Conservation (phyloP, 148 eudicot genomes). For the Limonium bicolor region DNA sequence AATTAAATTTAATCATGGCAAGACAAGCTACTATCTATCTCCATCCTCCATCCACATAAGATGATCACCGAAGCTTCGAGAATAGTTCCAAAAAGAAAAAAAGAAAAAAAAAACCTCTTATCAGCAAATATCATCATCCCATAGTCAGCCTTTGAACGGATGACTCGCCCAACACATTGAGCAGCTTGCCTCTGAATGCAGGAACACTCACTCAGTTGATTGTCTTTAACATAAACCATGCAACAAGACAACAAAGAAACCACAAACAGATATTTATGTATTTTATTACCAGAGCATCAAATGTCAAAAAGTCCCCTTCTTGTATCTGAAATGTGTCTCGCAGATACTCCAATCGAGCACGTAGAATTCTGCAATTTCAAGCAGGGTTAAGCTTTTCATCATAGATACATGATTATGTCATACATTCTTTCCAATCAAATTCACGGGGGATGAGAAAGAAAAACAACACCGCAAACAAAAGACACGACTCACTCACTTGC, state of each 20-base stretch:
- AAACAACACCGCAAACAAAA: too few relatives aligned
- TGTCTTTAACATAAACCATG: neutral
- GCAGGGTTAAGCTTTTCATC: too few relatives aligned
- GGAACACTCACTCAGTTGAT: too few relatives aligned
- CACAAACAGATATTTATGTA: neutral
- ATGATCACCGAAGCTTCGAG: too few relatives aligned
- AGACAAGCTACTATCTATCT: too few relatives aligned
- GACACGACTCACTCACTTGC: too few relatives aligned
- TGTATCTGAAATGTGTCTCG: constrained; percentile 93
- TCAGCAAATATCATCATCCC: constrained; percentile 99
- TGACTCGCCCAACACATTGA: constrained; percentile 97
- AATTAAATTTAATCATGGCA: too few relatives aligned
- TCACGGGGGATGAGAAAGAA: too few relatives aligned
- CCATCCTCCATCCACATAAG: too few relatives aligned
- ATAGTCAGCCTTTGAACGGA: constrained; percentile 96
- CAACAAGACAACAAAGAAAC: neutral
- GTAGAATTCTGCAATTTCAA: constrained; percentile 71
- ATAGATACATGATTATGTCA: too few relatives aligned
- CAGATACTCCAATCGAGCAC: constrained; percentile 82
- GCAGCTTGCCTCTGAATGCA: constrained; percentile 90
- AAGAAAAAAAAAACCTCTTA: constrained; percentile 47
- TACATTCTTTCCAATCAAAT: too few relatives aligned
- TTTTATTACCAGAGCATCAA: constrained; percentile 78
- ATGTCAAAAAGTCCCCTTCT: constrained; percentile 86
- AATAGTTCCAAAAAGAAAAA: too few relatives aligned